Evolutionary conservation across 176 grass and related monocot genomes (phyloP).

Genomic region (Triticum timopheevii): DNA sequence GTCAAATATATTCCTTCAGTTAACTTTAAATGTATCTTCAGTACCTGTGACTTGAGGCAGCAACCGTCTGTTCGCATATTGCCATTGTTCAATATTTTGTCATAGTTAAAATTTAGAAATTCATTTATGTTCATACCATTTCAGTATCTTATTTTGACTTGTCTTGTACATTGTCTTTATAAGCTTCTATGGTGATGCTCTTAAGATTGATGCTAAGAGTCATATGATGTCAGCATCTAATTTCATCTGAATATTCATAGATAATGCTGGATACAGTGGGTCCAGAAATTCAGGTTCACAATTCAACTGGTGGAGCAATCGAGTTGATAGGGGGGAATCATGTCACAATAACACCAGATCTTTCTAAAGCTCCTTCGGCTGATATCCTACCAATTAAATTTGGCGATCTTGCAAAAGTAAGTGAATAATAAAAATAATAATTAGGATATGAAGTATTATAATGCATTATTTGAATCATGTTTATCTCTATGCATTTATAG

Average conservation of each 20-base stretch:
- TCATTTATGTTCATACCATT: not conserved
- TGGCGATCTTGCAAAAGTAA: conserved; percentile 84
- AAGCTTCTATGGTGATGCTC: not conserved
- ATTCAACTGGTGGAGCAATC: conserved; percentile 67
- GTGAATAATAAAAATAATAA: not conserved
- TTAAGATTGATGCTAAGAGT: conserved; percentile 1
- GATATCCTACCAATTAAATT: conserved; percentile 81
- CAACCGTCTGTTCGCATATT: not conserved
- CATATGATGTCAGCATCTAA: conserved; percentile 21
- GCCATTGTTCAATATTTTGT: not conserved
- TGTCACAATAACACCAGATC: conserved; percentile 82
- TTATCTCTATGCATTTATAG: not conserved
- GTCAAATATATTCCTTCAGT: not conserved
- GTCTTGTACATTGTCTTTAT: not conserved
- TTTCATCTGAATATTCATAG: conserved; percentile 37
- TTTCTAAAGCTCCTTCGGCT: conserved; percentile 64
- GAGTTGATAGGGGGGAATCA: conserved; percentile 67
- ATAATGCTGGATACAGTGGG: conserved; percentile 97
- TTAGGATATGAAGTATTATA: not conserved
- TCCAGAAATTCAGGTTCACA: conserved; percentile 93
- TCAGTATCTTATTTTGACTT: not conserved
- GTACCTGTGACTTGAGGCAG: not conserved
- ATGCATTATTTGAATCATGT: not conserved
- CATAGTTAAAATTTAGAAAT: conserved; percentile 7
- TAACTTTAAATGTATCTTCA: not conserved